phyloP scores from a whole-genome alignment of 2,329 filamentous ascomycete species.

The Colletotrichum camelliae region DNA sequence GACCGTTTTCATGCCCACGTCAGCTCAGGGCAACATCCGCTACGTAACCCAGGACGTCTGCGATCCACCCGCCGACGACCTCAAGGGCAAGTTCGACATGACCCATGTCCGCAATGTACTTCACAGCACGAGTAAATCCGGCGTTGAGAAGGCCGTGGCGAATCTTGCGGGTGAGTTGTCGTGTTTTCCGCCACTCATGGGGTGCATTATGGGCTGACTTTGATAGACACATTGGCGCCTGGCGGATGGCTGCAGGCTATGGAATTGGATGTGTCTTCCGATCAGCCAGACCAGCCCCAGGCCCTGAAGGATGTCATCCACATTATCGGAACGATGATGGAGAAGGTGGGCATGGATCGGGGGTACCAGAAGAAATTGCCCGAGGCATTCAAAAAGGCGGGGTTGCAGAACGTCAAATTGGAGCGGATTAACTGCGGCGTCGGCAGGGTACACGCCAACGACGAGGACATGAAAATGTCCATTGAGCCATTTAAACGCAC shows the following conservation, averaged over 20 bases:
- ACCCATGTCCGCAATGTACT: slow-evolving; percentile 17
- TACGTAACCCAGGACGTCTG: slow-evolving; percentile 14
- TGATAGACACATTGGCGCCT: slow-evolving; percentile 10
- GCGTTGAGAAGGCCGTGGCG: neutral
- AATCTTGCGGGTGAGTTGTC: neutral
- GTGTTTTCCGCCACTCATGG: neutral
- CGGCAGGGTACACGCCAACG: neutral
- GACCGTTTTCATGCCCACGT: slow-evolving; percentile 6
- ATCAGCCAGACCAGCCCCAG: neutral
- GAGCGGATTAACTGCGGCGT: neutral
- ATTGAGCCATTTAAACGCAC: neutral
- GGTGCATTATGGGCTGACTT: rapidly evolving
- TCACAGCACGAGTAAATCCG: neutral
- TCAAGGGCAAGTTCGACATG: slow-evolving; percentile 1
- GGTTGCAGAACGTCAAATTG: neutral
- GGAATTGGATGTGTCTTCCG: neutral
- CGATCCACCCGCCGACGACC: neutral
- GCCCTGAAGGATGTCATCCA: neutral
- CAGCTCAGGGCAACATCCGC: slow-evolving; percentile 14
- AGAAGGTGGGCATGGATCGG: neutral
- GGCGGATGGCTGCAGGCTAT: slow-evolving; percentile 20
- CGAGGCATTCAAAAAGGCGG: neutral
- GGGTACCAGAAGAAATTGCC: neutral
- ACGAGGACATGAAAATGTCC: neutral
- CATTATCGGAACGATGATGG: slow-evolving; percentile 1